phyloP scores from a whole-genome alignment of 1,284 basidiomycete species.

The Cutaneotrichosporon curvatum region DNA sequence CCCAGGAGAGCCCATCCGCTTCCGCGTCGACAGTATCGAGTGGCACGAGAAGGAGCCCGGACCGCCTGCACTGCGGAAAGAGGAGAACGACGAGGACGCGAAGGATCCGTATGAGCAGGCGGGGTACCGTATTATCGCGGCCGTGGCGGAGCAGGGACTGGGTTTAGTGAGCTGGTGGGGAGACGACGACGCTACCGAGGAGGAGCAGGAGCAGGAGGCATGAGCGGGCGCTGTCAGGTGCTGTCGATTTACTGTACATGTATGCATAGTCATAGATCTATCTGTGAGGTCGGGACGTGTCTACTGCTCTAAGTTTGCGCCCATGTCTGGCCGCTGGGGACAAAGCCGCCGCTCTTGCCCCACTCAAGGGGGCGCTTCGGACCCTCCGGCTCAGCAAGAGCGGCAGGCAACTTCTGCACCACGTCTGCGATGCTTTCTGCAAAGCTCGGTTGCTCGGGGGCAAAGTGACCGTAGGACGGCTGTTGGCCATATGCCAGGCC shows the following conservation, averaged over 20 bases:
- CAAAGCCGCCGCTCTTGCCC: constrained; percentile 3
- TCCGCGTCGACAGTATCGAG: constrained; percentile 78
- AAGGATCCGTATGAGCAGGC: constrained; percentile 13
- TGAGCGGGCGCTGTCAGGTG: no score
- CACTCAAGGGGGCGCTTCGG: constrained; percentile 9
- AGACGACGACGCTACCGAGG: constrained; percentile 24
- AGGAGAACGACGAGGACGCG: constrained; percentile 45
- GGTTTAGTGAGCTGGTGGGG: constrained; percentile 58
- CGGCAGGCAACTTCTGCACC: constrained; percentile 28
- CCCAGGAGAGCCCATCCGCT: constrained; percentile 70
- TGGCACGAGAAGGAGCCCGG: constrained; percentile 89
- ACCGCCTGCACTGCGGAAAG: constrained; percentile 47
- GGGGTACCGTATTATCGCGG: constrained; percentile 48
- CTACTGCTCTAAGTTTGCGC: no score
- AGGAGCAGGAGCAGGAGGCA: constrained; percentile 3
- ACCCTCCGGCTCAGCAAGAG: constrained; percentile 11
- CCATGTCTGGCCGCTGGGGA: constrained; percentile 8
- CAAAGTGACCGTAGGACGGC: constrained; percentile 53
- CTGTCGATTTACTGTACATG: neutral
- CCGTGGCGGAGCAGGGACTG: constrained; percentile 81
- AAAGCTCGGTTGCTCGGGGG: constrained; percentile 47
- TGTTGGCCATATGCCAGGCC: constrained; percentile 53
- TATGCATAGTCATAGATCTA: constrained; percentile 1
- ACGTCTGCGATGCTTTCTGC: constrained; percentile 26
- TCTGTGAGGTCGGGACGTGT: no score